A percentile compares a stretch with the other conserved stretches of the same genome.
phyloP scores from a whole-genome alignment of 1,284 basidiomycete species.

The Puccinia polysora region DNA sequence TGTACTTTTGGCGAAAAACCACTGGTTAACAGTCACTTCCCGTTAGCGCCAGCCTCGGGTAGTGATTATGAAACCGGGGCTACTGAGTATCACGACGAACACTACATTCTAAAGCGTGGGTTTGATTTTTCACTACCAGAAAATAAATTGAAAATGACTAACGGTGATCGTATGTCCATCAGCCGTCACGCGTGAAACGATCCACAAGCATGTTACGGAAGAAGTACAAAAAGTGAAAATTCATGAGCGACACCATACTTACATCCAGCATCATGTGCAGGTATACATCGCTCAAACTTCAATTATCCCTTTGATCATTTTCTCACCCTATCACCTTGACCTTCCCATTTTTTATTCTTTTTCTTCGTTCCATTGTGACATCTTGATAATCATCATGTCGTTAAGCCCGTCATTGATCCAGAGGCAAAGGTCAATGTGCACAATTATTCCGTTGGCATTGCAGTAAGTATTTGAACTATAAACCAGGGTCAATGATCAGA shows the following conservation, averaged over 20 bases:
- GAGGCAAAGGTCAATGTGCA: too few species aligned
- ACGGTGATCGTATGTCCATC: not conserved
- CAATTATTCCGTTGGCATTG: too few species aligned
- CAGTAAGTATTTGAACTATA: too few species aligned
- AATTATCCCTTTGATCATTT: not conserved
- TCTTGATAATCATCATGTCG: too few species aligned
- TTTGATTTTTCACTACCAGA: not conserved
- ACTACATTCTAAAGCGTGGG: constrained; percentile 12
- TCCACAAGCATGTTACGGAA: constrained; percentile 9
- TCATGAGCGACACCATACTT: constrained; percentile 18
- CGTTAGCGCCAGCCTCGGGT: not conserved
- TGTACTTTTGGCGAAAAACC: constrained; percentile 11
- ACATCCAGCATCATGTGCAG: constrained; percentile 19
- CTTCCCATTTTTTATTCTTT: too few species aligned
- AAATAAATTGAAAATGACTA: not conserved
- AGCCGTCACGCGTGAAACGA: constrained; percentile 16
- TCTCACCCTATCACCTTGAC: too few species aligned
- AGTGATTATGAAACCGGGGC: not conserved
- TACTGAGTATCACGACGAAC: not conserved
- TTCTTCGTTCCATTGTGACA: too few species aligned
- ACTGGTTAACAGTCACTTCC: not conserved
- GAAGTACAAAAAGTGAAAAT: constrained; percentile 15
- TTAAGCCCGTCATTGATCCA: too few species aligned
- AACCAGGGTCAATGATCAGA: too few species aligned
- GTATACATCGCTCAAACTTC: not conserved